Conservation (phyloP, 1,139 yeast species). For the Candida sanyaensis region DNA sequence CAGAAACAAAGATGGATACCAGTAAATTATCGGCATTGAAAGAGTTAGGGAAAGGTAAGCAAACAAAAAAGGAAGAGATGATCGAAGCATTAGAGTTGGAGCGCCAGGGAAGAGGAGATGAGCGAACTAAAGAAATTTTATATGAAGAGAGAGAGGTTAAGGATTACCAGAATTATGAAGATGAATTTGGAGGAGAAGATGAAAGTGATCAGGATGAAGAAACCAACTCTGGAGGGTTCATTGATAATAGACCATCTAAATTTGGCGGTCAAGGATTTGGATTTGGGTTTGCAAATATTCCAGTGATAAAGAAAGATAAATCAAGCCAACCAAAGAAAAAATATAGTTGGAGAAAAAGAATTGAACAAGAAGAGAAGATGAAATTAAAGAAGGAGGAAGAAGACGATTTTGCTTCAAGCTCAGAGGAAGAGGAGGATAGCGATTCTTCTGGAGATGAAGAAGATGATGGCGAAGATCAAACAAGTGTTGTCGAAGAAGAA, state of each 20-base stretch:
- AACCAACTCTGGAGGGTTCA: constrained; percentile 54
- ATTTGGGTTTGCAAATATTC: constrained; percentile 66
- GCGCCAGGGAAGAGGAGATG: constrained; percentile 71
- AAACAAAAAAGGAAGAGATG: constrained; percentile 70
- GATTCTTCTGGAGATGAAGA: constrained; percentile 15
- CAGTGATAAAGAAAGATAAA: constrained; percentile 30
- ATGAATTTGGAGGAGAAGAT: constrained; percentile 12
- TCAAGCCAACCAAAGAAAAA: constrained; percentile 23
- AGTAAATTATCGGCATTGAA: constrained; percentile 68
- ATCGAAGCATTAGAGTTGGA: constrained; percentile 76
- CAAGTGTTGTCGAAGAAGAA: constrained; percentile 14
- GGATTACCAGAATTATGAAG: constrained; percentile 58
- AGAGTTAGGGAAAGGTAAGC: constrained; percentile 74
- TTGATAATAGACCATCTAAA: constrained; percentile 71
- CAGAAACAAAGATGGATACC: constrained; percentile 74
- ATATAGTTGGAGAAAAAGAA: constrained; percentile 45
- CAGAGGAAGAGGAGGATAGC: constrained; percentile 20
- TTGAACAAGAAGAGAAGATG: constrained; percentile 41
- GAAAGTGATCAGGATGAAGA: constrained; percentile 18
- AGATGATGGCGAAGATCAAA: constrained; percentile 40
- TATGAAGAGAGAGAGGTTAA: constrained; percentile 70
- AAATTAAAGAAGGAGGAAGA: constrained; percentile 37
- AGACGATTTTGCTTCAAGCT: constrained; percentile 35
- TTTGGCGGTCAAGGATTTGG: constrained; percentile 64
- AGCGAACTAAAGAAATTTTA: constrained; percentile 58